Base-by-base conservation (phyloP, 2,329 filamentous ascomycete species). In the Colletotrichum camelliae region DNA sequence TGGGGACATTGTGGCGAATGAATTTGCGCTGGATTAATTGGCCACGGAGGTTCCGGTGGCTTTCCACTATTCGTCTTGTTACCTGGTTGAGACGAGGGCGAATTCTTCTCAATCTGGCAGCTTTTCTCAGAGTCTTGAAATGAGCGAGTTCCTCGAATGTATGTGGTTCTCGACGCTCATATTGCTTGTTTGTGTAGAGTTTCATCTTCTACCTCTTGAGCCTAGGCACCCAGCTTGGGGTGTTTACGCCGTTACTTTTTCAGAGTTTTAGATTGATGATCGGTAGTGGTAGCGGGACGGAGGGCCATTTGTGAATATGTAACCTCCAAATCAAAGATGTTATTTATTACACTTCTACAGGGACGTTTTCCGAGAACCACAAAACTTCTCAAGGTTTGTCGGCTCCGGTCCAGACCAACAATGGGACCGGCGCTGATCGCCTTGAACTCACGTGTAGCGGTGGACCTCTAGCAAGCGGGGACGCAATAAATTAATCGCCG, bases 141-240 rank as follows among this genome's bases (percentile, higher is more conserved):
- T 48, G 43, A 7, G n/a, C n/a, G 5, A 21, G 5, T 21, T 52
- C 10, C 5, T 43, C 4, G 39, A n/a, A 48, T 21, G 5, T 48
- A 0, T n/a, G 3, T 48, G 0, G 9, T n/a, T n/a, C 18, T 48
- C 18, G 39, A 48, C 9, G 39, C 39, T 12, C 39, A 21, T 48
- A 48, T 48, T n/a, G 5, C 39, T 48, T 48, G 18, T 5, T n/a
- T n/a, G 5, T 2, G 9, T n/a, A 10, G 39, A 43, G 0, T n/a
- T 12, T 0, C 1, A 48, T n/a, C 18, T 12, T n/a, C 43, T 21
- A 21, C 5, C 43, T 12, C 6, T 0, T 13, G n/a, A 4, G 10
- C 5, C 43, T 21, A 48, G 8, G 5, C 39, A n/a, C 8, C 9
- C 8, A 5, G 18, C 0, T 18, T 43, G 18, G 39, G 9, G 18